These are phyloP conservation scores for Leptographium radiaticola DNA, from an alignment of 2,329 filamentous ascomycete species.

Conservation along the genomic window DNA sequence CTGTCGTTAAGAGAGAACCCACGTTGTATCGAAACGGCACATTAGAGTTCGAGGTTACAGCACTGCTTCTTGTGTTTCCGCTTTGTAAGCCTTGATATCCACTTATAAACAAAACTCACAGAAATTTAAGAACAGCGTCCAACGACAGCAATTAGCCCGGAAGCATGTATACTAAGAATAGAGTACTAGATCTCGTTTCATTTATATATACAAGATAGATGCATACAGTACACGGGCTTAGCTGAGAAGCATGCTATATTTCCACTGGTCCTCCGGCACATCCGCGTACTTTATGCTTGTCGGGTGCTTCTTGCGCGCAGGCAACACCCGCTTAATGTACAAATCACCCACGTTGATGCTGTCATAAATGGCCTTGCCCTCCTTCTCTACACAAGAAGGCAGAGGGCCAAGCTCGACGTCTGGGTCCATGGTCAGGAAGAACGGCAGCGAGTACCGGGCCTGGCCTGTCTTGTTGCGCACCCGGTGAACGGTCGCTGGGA, in stretches of 20 bases:
- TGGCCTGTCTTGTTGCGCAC: slow-evolving; percentile 28
- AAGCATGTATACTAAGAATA: too few species aligned
- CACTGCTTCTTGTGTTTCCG: too few species aligned
- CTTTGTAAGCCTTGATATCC: too few species aligned
- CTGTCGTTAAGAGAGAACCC: too few species aligned
- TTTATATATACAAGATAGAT: too few species aligned
- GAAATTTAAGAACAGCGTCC: too few species aligned
- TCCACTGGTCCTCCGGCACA: neutral
- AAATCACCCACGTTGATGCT: neutral
- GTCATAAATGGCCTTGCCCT: neutral
- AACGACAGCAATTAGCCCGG: too few species aligned
- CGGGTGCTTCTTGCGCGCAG: slow-evolving; percentile 1
- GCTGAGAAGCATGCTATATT: neutral
- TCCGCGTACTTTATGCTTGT: slow-evolving; percentile 2
- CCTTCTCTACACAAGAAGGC: neutral
- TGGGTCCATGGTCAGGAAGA: slow-evolving; percentile 38
- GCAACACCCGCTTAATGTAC: neutral
- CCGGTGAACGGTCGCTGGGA: slow-evolving; percentile 34
- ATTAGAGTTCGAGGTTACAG: too few species aligned
- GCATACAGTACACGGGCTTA: too few species aligned
- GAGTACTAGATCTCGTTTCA: too few species aligned
- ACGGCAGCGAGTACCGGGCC: slow-evolving; percentile 40
- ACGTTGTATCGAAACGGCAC: too few species aligned
- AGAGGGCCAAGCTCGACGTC: slow-evolving; percentile 15
- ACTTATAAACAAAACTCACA: too few species aligned